These are phyloP conservation scores for Galerina sulciceps DNA, from an alignment of 768 basidiomycete genomes.

Conservation along the genomic window DNA sequence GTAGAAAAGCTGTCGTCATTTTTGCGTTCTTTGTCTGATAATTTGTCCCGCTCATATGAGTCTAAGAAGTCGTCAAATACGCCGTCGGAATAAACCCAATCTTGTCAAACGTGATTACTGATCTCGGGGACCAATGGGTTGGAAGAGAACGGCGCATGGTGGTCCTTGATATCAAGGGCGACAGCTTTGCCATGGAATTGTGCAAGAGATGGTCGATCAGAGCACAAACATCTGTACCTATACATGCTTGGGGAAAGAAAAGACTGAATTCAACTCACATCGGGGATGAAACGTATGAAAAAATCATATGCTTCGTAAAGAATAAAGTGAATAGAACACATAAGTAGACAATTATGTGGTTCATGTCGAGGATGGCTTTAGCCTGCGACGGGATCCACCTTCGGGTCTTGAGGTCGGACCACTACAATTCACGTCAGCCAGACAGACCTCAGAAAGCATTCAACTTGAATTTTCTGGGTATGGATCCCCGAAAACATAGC, in stretches of 20 bases:
- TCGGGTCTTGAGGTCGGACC: constrained; percentile 22
- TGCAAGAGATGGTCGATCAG: constrained; percentile 20
- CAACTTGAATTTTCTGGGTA: constrained; percentile 16
- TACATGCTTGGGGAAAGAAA: not conserved
- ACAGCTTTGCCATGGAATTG: constrained; percentile 36
- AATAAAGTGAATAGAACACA: constrained; percentile 20
- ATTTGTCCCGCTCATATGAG: constrained; percentile 19
- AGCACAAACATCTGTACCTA: constrained; percentile 27
- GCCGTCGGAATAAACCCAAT: constrained; percentile 25
- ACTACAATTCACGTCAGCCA: constrained; percentile 22
- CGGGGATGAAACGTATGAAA: constrained; percentile 30
- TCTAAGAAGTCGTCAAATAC: constrained; percentile 19
- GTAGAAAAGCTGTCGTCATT: not conserved
- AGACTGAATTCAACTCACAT: constrained; percentile 21
- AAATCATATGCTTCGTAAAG: constrained; percentile 22
- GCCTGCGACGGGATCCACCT: constrained; percentile 25
- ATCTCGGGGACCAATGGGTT: constrained; percentile 30
- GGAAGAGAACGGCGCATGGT: constrained; percentile 33
- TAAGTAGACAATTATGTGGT: no score
- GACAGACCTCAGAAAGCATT: constrained; percentile 8
- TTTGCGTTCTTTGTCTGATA: not conserved
- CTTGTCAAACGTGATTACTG: constrained; percentile 25
- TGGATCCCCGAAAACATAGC: constrained; percentile 19
- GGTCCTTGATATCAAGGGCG: constrained; percentile 32
- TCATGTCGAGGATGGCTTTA: no score